Percentiles rank a stretch among this genome's conserved stretches.
Conservation (phyloP, 768 basidiomycete genomes). For the Xerocomellus dryophilus region DNA sequence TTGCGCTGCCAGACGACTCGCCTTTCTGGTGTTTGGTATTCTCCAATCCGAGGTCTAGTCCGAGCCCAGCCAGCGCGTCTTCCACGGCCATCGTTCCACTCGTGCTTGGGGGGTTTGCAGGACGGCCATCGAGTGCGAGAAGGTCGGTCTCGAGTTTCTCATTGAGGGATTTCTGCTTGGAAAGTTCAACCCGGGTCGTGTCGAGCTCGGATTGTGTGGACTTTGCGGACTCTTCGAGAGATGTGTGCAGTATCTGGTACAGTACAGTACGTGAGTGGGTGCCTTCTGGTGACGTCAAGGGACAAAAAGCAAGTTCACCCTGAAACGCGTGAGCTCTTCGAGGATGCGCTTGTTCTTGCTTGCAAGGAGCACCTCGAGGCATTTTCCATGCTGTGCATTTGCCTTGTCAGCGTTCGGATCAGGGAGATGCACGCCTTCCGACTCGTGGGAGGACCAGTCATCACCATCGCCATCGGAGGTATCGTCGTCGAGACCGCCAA, state of each 20-base stretch:
- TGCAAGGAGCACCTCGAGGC: slow-evolving; percentile 86
- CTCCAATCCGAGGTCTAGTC: slow-evolving; percentile 46
- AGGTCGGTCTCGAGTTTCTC: slow-evolving; percentile 93
- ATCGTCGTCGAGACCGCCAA: slow-evolving; percentile 77
- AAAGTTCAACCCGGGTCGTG: slow-evolving; percentile 59
- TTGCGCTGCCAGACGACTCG: slow-evolving; percentile 19
- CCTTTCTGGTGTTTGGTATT: slow-evolving; percentile 4
- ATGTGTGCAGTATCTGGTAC: slow-evolving; percentile 72
- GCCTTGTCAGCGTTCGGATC: slow-evolving; percentile 88
- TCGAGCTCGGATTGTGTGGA: slow-evolving; percentile 57
- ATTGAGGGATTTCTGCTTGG: slow-evolving; percentile 75
- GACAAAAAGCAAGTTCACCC: slow-evolving; percentile 44
- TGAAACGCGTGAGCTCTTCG: slow-evolving; percentile 88
- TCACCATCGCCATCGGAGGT: slow-evolving; percentile 55
- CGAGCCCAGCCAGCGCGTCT: slow-evolving; percentile 71
- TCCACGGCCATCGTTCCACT: slow-evolving; percentile 29
- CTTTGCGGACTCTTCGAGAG: slow-evolving; percentile 70
- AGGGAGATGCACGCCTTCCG: slow-evolving; percentile 64
- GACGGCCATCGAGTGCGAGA: slow-evolving; percentile 66
- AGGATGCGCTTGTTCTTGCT: slow-evolving; percentile 91
- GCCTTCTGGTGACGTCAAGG: neutral
- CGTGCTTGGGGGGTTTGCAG: slow-evolving; percentile 12
- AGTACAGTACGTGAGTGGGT: neutral
- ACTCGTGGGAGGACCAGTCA: slow-evolving; percentile 39
- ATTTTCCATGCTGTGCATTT: slow-evolving; percentile 70